Percentiles rank a stretch among this genome's conserved stretches.
Evolutionary conservation across 2,329 filamentous ascomycete genomes (phyloP).

Genomic region (Chalara sp.): DNA sequence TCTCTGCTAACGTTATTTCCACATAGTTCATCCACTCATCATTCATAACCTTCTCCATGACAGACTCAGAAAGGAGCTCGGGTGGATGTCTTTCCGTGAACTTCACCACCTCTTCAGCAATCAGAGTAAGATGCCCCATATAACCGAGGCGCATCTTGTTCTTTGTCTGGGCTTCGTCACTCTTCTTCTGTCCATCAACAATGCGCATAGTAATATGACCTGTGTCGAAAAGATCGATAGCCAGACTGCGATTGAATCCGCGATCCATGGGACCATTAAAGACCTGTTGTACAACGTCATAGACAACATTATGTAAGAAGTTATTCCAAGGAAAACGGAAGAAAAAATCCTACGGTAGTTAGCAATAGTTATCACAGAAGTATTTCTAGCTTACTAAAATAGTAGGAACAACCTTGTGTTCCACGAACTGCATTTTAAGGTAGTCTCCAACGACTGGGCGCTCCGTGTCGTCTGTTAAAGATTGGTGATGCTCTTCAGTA

Average conservation of each 20-base stretch:
- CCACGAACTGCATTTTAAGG: conserved; percentile 93
- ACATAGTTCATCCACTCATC: conserved; percentile 92
- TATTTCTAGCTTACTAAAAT: conserved; percentile 64
- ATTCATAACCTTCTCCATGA: conserved; percentile 84
- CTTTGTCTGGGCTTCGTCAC: conserved; percentile 76
- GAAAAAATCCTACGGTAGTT: conserved; percentile 71
- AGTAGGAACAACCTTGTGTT: conserved; percentile 88
- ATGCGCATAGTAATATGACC: conserved; percentile 88
- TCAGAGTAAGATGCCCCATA: conserved; percentile 95
- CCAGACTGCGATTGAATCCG: conserved; percentile 83
- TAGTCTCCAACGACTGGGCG: conserved; percentile 84
- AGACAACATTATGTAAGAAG: conserved; percentile 97
- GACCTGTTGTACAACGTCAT: conserved; percentile 97
- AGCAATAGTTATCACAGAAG: conserved; percentile 5
- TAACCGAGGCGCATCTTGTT: conserved; percentile 91
- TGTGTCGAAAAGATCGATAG: conserved; percentile 86
- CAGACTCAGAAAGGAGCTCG: conserved; percentile 74
- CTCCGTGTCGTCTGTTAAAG: conserved; percentile 9
- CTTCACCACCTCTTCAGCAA: conserved; percentile 97
- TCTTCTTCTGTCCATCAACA: conserved; percentile 80
- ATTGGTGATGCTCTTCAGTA: conserved; percentile 17
- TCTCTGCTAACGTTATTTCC: conserved; percentile 86
- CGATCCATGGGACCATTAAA: conserved; percentile 98
- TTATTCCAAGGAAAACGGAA: conserved; percentile 99
- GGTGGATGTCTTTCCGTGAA: conserved; percentile 92